Evolutionary conservation across 2,329 filamentous ascomycete genomes (phyloP), one percentile per base, ranked within the genome.

Genomic region (Botrytis medusae): DNA sequence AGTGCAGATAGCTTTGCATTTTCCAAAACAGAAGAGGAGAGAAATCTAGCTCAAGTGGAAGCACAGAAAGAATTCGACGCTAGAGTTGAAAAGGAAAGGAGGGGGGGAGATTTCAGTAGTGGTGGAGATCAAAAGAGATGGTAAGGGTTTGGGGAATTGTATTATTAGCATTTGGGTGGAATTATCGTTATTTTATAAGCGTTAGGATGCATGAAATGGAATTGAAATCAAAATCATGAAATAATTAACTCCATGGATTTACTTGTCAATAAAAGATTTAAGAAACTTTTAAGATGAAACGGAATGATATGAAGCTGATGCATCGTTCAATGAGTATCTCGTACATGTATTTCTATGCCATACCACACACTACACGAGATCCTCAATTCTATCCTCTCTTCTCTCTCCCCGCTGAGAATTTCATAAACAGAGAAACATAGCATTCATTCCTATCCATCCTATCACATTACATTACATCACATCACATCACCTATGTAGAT

Each of bases 31-130:
- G 76, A 77, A 5, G 77, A 78, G 46, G 75, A 78, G 20, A 74
- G 74, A 34, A 73, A 69, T 54, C 75, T 75, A 61, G 76, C 75
- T 4, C 78, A 75, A 63, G 71, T 74, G 25, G 75, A 79, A 67
- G 78, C 79, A 10, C 80, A 81, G 74, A 77, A 75, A 65, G 80
- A 81, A 32, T 81, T 81, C 73, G 80, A 81, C 77, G 79, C 78
- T 29, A 73, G 74, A n/a, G 73, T 81, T 32, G 80, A 81, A 59
- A 75, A 75, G 40, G 80, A 81, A 71, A 75, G 80, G 60, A 75
- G 74, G 32, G 80, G 80, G 16, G 79, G 77, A 1, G 75, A 79
- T 61, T 81, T 80, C 40, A 63, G 74, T 34, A 71, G 74, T n/a
- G 73, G 60, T 69, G 76, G 75, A n/a, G 77, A 78, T 70, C 75